Evolutionary conservation across 768 basidiomycete genomes (phyloP), one percentile per base, ranked within the genome.

Genomic region (Paxillus ammoniavirescens): DNA sequence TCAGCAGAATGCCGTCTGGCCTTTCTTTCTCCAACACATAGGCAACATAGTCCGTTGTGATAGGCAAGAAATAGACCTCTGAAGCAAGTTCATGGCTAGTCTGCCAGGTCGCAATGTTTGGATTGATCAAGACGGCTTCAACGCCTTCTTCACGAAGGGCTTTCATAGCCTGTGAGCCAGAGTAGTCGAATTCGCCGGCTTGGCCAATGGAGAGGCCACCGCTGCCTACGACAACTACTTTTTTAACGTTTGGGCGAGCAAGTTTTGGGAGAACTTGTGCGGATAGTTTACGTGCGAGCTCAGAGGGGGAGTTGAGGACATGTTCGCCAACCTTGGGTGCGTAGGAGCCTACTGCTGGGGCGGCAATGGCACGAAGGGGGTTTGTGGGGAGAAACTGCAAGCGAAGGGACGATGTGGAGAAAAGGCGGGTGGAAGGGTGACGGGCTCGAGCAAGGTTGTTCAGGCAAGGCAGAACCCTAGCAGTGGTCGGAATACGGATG

Each of bases 121-220:
- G 97, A 72, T 98, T 99, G 71, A 99, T 93, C 58, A 99, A 86
- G 58, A 99, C 86, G 31, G 93, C 91, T 52, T 90, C 82, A 48
- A 99, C 87, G 49, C 95, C 95, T 70, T 95, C 93, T 72, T 99
- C 97, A 61, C 87, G 84, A 49, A 99, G 85, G 14, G 97, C 97
- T 71, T 99, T 98, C 73, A 99, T 84, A 9, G 97, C 97, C 73
- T 99, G 97, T 6, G 96, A 98, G 43, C 97, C 97, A 17, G 96
- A 98, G 70, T 99, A 99, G 71, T 99, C 97, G 72, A 99, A 99
- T 75, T 99, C 97, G 71, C 97, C 97, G 5, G 97, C 97, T 72
- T 99, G 97, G 28, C 97, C 97, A 53, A 99, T 99, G 64, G 86
- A 89, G 43, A 99, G 84, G 50, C 97, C 97, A 61, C 97, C 97